phyloP scores from a whole-genome alignment of 345 rosid species.

The Combretum micranthum region DNA sequence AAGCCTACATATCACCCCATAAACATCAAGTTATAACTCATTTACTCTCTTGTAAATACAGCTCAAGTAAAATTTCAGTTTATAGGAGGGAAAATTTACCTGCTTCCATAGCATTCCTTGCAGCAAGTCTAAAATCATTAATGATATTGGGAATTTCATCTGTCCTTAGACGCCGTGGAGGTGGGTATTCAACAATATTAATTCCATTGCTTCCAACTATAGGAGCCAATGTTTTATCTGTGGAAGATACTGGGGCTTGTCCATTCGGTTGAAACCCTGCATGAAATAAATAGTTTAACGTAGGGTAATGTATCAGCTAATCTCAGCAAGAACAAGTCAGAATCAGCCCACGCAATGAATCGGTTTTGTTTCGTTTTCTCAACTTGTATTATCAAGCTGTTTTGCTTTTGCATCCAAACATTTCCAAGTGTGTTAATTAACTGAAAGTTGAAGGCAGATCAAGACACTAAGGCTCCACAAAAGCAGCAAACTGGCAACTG shows the following conservation, averaged over 20 bases:
- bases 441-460: not conserved
- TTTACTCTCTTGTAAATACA: too few relatives aligned
- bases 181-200: constrained; percentile 30
- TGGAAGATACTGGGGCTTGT: constrained; percentile 51
- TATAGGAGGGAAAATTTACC: constrained; percentile 36
- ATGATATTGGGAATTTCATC: constrained; percentile 65
- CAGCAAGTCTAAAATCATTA: constrained; percentile 62
- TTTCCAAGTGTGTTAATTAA: too few relatives aligned
- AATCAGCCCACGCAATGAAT: too few relatives aligned
- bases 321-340: too few relatives aligned
- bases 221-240: constrained; percentile 49
- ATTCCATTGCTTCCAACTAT: constrained; percentile 31
- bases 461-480: too few relatives aligned
- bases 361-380: too few relatives aligned
- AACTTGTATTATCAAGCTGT: too few relatives aligned
- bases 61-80: too few relatives aligned
- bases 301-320: too few relatives aligned
- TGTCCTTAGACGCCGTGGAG: constrained; percentile 49
- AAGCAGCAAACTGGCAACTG: too few relatives aligned
- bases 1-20: constrained; percentile 36
- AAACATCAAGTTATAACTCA: too few relatives aligned
- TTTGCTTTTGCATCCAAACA: too few relatives aligned
- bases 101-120: constrained; percentile 74
- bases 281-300: not conserved
- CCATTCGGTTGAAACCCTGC: constrained; percentile 60